Percentiles rank a stretch among this genome's conserved stretches.
Evolutionary conservation across 805 yeast species (phyloP).

Genomic region (Phaffomyces antillensis): DNA sequence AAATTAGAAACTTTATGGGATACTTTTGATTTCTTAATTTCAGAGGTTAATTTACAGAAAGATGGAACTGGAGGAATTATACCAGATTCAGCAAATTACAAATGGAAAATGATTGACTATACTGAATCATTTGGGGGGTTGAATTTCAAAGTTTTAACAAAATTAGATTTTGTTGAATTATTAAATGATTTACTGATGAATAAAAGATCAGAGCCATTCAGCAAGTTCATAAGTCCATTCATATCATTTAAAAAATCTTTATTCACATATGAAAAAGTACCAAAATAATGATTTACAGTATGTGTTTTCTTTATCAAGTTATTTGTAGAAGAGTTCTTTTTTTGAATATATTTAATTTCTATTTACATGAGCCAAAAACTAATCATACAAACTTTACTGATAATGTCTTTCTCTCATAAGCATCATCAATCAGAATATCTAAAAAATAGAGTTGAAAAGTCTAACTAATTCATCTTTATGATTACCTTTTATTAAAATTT

Average conservation of each 20-base stretch:
- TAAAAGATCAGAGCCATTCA: slow-evolving; percentile 13
- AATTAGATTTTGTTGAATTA: slow-evolving; percentile 7
- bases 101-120: slow-evolving; percentile 38
- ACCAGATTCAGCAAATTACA: slow-evolving; percentile 22
- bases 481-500: slow-evolving; percentile 29
- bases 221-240: slow-evolving; percentile 8
- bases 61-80: slow-evolving; percentile 7
- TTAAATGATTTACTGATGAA: not conserved
- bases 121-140: slow-evolving; percentile 36
- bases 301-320: not conserved
- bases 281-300: not conserved
- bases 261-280: slow-evolving; percentile 14
- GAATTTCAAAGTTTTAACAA: slow-evolving; percentile 18
- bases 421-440: not conserved
- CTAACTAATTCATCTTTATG: slow-evolving; percentile 14
- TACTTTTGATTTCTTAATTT: slow-evolving; percentile 44
- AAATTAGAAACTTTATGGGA: slow-evolving; percentile 37
- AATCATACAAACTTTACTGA: not conserved
- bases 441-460: slow-evolving; percentile 16
- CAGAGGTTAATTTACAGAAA: slow-evolving; percentile 23
- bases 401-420: not conserved
- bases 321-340: not conserved
- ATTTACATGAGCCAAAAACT: not conserved
- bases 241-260: slow-evolving; percentile 7
- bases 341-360: not conserved